A percentile compares a stretch with the other conserved stretches of the same genome.
These are phyloP conservation scores for Fraxinus baroniana DNA, from an alignment of 305 asterid species.

Conservation along the genomic window DNA sequence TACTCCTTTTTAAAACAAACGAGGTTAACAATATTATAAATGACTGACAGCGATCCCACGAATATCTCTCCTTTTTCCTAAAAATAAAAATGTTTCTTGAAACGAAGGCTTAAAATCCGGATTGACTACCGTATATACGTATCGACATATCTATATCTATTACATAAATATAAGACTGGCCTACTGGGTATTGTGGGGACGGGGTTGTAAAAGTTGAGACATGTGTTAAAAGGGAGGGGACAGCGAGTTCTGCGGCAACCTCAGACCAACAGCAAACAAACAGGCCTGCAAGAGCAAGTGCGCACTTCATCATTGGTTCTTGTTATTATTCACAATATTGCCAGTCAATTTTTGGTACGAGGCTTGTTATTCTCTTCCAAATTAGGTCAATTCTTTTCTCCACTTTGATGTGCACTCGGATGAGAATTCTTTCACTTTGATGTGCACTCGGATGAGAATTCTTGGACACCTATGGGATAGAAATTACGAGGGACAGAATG, in stretches of 20 bases:
- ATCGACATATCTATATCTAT: not conserved
- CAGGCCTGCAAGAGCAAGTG: slow-evolving; percentile 34
- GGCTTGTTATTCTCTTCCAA: not conserved
- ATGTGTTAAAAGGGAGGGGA: not conserved
- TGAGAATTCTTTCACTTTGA: not conserved
- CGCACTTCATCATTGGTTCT: slow-evolving; percentile 42
- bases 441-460: too few species aligned
- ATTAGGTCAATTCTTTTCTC: not conserved
- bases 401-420: not conserved
- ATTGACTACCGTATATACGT: not conserved
- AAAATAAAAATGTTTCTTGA: slow-evolving; percentile 6
- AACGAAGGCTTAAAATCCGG: slow-evolving; percentile 35
- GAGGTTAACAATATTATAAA: slow-evolving; percentile 25
- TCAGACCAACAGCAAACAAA: slow-evolving; percentile 32
- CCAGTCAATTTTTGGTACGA: not conserved
- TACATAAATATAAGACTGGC: not conserved
- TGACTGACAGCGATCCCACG: slow-evolving; percentile 43
- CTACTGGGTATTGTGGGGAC: not conserved
- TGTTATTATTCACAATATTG: slow-evolving; percentile 31
- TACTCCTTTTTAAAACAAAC: not conserved
- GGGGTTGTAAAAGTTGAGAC: slow-evolving; percentile 9
- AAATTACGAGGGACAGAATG: not conserved
- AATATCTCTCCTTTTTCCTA: slow-evolving; percentile 26
- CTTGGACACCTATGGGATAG: not conserved
- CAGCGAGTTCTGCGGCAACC: slow-evolving; percentile 23